phyloP scores from a whole-genome alignment of 2,329 filamentous ascomycete species.

The Ampelomyces quisqualis region DNA sequence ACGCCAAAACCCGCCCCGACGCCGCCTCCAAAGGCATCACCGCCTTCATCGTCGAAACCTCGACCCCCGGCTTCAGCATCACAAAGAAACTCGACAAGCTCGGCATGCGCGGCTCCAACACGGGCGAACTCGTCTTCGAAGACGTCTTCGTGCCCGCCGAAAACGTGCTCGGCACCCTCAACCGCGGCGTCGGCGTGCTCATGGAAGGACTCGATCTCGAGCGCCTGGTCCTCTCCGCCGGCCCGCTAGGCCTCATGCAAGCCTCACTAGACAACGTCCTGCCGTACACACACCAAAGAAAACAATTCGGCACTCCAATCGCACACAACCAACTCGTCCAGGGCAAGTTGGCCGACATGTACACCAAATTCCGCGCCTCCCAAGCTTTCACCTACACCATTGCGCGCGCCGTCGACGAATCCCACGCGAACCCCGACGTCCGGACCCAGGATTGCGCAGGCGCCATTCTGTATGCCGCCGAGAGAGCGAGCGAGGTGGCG shows the following conservation, averaged over 20 bases:
- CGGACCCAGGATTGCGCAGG: conserved; percentile 91
- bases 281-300: conserved; percentile 84
- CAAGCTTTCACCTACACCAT: conserved; percentile 86
- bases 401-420: conserved; percentile 70
- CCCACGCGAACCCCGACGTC: conserved; percentile 56
- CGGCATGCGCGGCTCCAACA: conserved; percentile 96
- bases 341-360: conserved; percentile 94
- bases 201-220: conserved; percentile 98
- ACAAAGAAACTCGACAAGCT: conserved; percentile 94
- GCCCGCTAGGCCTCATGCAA: conserved; percentile 93
- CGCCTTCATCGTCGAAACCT: conserved; percentile 82
- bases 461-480: conserved; percentile 88
- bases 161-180: conserved; percentile 76
- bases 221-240: conserved; percentile 84
- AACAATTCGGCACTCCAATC: conserved; percentile 84
- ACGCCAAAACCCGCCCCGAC: conserved; percentile 86
- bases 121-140: conserved; percentile 89
- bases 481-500: conserved; percentile 82
- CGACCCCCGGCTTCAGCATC: conserved; percentile 73
- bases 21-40: conserved; percentile 88
- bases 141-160: conserved; percentile 82
- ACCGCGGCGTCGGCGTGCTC: conserved; percentile 82
- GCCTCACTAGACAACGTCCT: conserved; percentile 80
- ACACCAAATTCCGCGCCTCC: conserved; percentile 84
- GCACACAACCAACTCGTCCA: conserved; percentile 92